These are phyloP conservation scores for Hypoxylon sp. DNA, from an alignment of 2,329 filamentous ascomycete species.

Conservation along the genomic window DNA sequence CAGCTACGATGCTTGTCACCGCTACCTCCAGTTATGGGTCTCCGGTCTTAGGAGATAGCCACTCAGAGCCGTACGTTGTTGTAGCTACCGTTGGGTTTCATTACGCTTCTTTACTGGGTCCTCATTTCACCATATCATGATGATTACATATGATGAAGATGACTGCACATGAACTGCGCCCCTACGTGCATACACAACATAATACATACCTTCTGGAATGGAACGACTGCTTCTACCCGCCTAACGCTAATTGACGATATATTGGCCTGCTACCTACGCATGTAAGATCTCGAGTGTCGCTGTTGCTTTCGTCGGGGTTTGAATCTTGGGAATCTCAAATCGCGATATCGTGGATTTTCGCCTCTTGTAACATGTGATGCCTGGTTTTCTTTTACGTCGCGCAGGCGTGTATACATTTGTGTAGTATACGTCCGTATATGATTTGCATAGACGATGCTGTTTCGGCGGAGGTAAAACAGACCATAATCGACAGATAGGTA, in stretches of 20 bases:
- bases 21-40: constrained; percentile 31
- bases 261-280: constrained; percentile 30
- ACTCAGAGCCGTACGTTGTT: constrained; percentile 16
- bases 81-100: constrained; percentile 33
- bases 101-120: constrained; percentile 27
- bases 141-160: constrained; percentile 18
- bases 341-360: constrained; percentile 31
- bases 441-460: constrained; percentile 16
- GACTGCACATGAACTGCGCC: constrained; percentile 10
- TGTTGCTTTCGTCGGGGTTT: constrained; percentile 33
- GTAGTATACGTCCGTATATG: constrained; percentile 10
- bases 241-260: constrained; percentile 31
- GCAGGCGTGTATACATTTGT: background rate
- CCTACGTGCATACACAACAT: background rate
- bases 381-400: constrained; percentile 1
- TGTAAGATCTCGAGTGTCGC: constrained; percentile 34
- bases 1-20: constrained; percentile 43
- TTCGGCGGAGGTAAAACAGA: constrained; percentile 10
- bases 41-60: constrained; percentile 23
- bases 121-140: background rate
- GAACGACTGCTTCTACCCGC: constrained; percentile 15
- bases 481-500: constrained; percentile 26
- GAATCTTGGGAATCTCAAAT: constrained; percentile 21
- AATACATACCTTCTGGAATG: constrained; percentile 14
- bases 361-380: constrained; percentile 19